phyloP scores from a whole-genome alignment of 768 basidiomycete species.

The Leccinum pellstonianum region DNA sequence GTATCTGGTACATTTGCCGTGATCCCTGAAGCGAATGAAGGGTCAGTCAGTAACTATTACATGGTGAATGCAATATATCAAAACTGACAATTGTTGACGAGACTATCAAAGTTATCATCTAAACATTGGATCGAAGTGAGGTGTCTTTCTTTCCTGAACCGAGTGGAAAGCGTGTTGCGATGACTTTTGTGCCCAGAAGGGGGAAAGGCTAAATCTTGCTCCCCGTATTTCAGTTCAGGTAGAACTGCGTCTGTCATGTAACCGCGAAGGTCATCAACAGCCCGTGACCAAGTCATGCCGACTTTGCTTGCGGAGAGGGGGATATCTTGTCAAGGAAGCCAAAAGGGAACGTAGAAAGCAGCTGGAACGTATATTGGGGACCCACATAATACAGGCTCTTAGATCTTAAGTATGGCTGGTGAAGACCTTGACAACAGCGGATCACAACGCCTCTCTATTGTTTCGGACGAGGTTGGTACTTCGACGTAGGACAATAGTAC shows the following conservation, averaged over 20 bases:
- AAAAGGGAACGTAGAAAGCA: neutral
- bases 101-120: constrained; percentile 25
- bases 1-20: constrained; percentile 27
- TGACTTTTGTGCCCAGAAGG: constrained; percentile 36
- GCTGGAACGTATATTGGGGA: neutral
- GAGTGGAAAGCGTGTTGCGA: constrained; percentile 33
- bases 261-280: constrained; percentile 33
- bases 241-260: constrained; percentile 36
- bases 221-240: constrained; percentile 32
- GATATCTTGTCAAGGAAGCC: neutral
- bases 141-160: constrained; percentile 33
- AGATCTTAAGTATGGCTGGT: constrained; percentile 14
- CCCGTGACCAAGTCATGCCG: constrained; percentile 27
- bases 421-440: constrained; percentile 20
- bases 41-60: constrained; percentile 3
- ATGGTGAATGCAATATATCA: neutral
- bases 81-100: constrained; percentile 32
- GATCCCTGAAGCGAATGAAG: constrained; percentile 23
- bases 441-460: constrained; percentile 23
- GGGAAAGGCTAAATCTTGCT: constrained; percentile 15
- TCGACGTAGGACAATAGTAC: neutral
- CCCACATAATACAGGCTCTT: constrained; percentile 7
- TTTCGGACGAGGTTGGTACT: constrained; percentile 2
- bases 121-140: constrained; percentile 31
- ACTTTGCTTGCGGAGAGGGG: neutral